Percentiles rank a stretch among this genome's conserved stretches.
Conservation (phyloP, 1,284 basidiomycete genomes). For the Cryptococcus depauperatus region DNA sequence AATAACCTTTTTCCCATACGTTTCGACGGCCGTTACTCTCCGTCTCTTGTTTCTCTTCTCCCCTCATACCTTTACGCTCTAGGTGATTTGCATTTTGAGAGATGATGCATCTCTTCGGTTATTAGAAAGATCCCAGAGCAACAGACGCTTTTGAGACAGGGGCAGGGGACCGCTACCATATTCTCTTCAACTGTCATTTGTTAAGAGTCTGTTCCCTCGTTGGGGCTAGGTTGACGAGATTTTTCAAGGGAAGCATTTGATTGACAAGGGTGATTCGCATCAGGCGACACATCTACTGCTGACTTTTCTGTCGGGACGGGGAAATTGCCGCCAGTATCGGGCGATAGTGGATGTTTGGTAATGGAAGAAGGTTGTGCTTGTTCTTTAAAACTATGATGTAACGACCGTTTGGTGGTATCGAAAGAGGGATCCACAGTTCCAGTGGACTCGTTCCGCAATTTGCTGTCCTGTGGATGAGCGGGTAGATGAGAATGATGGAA, state of each 20-base stretch:
- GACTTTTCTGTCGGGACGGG: neutral
- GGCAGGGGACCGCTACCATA: too few relatives aligned
- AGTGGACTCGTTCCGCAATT: neutral
- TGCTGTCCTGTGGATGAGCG: neutral
- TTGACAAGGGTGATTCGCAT: neutral
- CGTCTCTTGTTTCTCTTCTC: conserved; percentile 1
- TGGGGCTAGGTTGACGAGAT: too few relatives aligned
- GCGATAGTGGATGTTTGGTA: neutral
- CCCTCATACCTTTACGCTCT: conserved; percentile 21
- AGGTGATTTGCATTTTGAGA: neutral
- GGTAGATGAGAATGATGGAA: neutral
- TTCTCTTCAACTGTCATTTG: too few relatives aligned
- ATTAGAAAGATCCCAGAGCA: neutral
- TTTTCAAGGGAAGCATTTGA: neutral
- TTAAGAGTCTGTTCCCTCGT: too few relatives aligned
- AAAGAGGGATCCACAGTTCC: neutral
- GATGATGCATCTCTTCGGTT: neutral
- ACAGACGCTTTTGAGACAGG: too few relatives aligned
- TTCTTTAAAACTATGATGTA: too few relatives aligned
- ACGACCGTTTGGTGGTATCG: neutral
- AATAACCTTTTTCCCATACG: neutral
- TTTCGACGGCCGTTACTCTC: conserved; percentile 1
- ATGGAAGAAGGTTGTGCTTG: neutral
- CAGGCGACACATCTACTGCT: neutral
- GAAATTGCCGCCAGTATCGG: neutral